Evolutionary conservation across 169 alveolate species (phyloP), one percentile per base, ranked within the genome.

Genomic region (Cyclospora cayetanensis): DNA sequence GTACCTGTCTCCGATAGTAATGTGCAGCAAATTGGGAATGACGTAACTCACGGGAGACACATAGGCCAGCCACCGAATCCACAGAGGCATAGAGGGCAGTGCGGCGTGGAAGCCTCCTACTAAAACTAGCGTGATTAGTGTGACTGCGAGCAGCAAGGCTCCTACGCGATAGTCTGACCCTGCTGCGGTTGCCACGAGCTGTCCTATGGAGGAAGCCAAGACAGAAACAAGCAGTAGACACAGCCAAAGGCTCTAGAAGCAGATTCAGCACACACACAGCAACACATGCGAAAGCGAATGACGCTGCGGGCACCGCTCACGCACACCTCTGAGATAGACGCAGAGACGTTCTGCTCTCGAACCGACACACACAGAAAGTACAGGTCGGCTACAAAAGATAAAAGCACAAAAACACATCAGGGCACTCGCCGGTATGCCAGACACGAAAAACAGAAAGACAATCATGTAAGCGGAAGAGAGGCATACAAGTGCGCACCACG

Each of bases 161-260:
- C 76, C 90, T 25, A 83, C 34, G 3, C 80, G 90, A 4, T 66
- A 35, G 60, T 83, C 79, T 20, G 41, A 35, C 42, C 63, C 90
- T 5, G 65, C 80, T 4, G 60, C 20, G 31, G 80, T 80, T 11
- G 90, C 90, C 53, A 83, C 20, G 20, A 60, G 50, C 65, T 55
- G 90, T 11, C 90, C 90, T 31, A 83, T 11, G 27, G 90, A 66
- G 20, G 63, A 68, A 34, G 90, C 52, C 20, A 83, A 7, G 42
- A 50, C 55, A 1, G 65, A 50, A 9, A 83, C 65, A 37, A 83
- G 65, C 41, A 83, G 41, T 66, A 83, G 63, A 37, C 39, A 68
- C 43, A 31, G 55, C 90, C 90, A 83, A 39, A 83, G 39, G 2
- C 77, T 80, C 90, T 60, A 80, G 42, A 25, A 15, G 31, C 35